A percentile compares a stretch with the other conserved stretches of the same genome.
These are phyloP conservation scores for Erodium moschatum DNA, from an alignment of 441 rosid genomes.

Conservation along the genomic window DNA sequence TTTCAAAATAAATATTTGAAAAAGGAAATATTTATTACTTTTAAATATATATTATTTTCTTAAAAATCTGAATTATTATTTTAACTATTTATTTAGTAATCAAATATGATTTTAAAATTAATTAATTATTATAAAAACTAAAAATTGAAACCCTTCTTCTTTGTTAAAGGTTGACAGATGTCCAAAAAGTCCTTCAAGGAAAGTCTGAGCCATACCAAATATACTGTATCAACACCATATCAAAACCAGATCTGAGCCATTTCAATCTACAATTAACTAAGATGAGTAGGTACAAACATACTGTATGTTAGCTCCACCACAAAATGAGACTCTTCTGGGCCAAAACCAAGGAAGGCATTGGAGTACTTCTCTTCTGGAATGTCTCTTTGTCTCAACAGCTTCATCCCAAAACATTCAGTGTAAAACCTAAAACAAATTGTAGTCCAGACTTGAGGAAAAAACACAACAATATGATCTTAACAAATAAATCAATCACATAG, in stretches of 20 bases:
- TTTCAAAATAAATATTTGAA: too few species aligned
- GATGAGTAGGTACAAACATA: constrained; percentile 23
- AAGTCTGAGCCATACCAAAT: too few species aligned
- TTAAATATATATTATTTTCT: too few species aligned
- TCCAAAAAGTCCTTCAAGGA: neutral
- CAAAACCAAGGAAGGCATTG: constrained; percentile 91
- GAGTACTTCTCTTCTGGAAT: constrained; percentile 87
- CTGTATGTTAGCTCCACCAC: constrained; percentile 84
- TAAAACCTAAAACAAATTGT: constrained; percentile 48
- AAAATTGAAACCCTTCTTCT: too few species aligned
- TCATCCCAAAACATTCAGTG: constrained; percentile 93
- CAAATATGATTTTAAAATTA: too few species aligned
- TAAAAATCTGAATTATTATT: too few species aligned
- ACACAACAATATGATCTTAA: neutral
- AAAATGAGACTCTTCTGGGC: constrained; percentile 68
- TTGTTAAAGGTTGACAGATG: neutral
- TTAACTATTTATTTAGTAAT: too few species aligned
- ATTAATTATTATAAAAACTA: too few species aligned
- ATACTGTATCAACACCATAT: too few species aligned
- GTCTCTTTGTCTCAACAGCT: constrained; percentile 80
- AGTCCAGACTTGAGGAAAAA: neutral
- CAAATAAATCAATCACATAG: neutral
- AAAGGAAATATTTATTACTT: too few species aligned
- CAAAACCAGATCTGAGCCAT: neutral
- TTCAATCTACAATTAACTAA: neutral